Evolutionary conservation across 805 yeast genomes (phyloP), one percentile per base, ranked within the genome.

Genomic region (Barnettozyma sp.): DNA sequence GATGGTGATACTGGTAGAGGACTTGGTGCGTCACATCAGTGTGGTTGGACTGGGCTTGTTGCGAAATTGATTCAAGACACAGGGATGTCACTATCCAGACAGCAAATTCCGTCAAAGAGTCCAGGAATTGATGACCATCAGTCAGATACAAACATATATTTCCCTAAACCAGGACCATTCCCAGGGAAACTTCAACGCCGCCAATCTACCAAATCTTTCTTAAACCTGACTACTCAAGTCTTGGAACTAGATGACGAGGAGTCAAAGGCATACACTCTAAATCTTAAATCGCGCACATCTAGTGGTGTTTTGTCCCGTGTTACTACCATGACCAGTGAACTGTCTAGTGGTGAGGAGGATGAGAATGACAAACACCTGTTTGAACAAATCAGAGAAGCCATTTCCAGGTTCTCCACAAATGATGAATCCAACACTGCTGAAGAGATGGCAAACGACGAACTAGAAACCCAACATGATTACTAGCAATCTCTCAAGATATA

Each of bases 1-100:
- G 94, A 87, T 52, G 95, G 94, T 46, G 97, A 87, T 55, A 82
- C 92, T 2, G 97, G 97, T 26, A 73, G 95, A 47, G 97, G 96
- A 6, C 62, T 87, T 39, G 97, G 97, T 22, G 86, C 95, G 2
- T 78, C 87, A 35, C 95, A 88, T 64, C 97, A 87, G 63, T 81
- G 87, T 67, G 97, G 97, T 10, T 87, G 97, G 97, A 87, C 96
- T 2, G 88, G 94, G 0, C 68, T 88, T 30, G 92, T 86, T 35
- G 94, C 95, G 28, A 82, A 90, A 60, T 76, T 87, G 74, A 84
- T 88, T 52, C 92, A 83, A 55, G 90, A 88, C 60, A 82, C 83
- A 29, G 95, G 95, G 41, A 70, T 76, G 30, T 71, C 85, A 0
- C 76, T 79, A 54, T 39, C 43, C 38, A 36, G 46, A 20, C 26